Percentiles rank a stretch among this genome's conserved stretches.
These are phyloP conservation scores for Cylindrotheca fusiformis DNA, from an alignment of 108 stramenopile genomes.

Conservation along the genomic window DNA sequence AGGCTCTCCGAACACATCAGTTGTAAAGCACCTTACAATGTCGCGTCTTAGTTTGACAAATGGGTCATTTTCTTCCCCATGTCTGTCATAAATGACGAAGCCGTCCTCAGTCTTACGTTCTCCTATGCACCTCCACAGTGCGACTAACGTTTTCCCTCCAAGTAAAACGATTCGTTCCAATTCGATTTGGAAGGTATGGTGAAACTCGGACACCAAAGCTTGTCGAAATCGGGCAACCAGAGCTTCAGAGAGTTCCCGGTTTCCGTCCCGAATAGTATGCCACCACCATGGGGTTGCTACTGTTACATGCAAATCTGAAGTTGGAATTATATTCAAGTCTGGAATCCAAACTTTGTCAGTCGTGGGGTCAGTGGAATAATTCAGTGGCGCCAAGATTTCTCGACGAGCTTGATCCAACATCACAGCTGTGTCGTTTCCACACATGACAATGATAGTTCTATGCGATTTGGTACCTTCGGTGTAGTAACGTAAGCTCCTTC, in stretches of 20 bases:
- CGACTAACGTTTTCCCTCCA: conserved; percentile 56
- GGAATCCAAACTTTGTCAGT: conserved; percentile 52
- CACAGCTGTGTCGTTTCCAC: conserved; percentile 25
- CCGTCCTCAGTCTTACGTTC: conserved; percentile 44
- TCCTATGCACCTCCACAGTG: conserved; percentile 57
- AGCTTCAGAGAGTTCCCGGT: conserved; percentile 36
- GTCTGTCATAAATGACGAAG: conserved; percentile 40
- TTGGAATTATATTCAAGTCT: conserved; percentile 39
- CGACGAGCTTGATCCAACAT: conserved; percentile 38
- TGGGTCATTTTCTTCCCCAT: conserved; percentile 47
- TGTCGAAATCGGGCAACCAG: conserved; percentile 43
- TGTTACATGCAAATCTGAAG: conserved; percentile 52
- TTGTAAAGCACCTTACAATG: conserved; percentile 58
- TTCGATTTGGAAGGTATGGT: conserved; percentile 57
- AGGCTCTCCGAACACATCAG: conserved; percentile 31
- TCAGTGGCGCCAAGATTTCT: conserved; percentile 38
- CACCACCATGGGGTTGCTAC: conserved; percentile 66
- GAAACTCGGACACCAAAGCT: conserved; percentile 49
- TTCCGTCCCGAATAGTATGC: conserved; percentile 49
- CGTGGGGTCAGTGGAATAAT: conserved; percentile 34
- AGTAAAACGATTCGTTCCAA: conserved; percentile 52
- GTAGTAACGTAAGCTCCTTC: conserved; percentile 28
- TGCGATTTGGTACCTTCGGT: conserved; percentile 41
- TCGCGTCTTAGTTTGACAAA: conserved; percentile 47
- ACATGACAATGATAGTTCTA: conserved; percentile 55